These are phyloP conservation scores for Glycine tomentella DNA, from an alignment of 306 rosid genomes.

Conservation along the genomic window DNA sequence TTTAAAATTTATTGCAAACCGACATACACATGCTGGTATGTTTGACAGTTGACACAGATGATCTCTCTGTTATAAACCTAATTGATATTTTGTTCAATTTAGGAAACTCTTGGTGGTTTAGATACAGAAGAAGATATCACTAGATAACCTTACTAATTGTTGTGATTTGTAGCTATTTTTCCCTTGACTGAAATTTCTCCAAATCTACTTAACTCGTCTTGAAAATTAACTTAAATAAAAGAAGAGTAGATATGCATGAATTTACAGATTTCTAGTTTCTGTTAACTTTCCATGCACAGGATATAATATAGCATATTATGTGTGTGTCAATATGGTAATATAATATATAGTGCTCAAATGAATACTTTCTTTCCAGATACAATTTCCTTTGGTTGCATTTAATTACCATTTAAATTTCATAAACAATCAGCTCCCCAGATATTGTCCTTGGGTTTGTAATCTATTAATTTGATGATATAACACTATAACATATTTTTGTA, in stretches of 20 bases:
- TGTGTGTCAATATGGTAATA: background rate
- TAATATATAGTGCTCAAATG: background rate
- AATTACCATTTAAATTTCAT: no score
- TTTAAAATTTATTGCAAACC: constrained; percentile 7
- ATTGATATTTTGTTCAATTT: constrained; percentile 27
- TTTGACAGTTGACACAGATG: background rate
- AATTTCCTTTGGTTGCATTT: no score
- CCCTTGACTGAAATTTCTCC: constrained; percentile 18
- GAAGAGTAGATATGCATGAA: constrained; percentile 9
- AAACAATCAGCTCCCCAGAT: constrained; percentile 20
- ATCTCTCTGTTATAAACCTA: background rate
- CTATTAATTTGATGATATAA: constrained; percentile 35
- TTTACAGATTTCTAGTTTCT: constrained; percentile 12
- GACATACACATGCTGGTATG: constrained; percentile 26
- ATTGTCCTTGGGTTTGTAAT: background rate
- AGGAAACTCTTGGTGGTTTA: background rate
- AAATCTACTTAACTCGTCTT: no score
- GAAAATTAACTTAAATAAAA: background rate
- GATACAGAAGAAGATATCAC: constrained; percentile 12
- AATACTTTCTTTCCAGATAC: no score
- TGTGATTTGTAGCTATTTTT: constrained; percentile 3
- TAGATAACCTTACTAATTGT: constrained; percentile 12
- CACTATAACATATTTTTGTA: constrained; percentile 43
- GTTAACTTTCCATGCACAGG: background rate
- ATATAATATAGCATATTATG: background rate